phyloP scores from a whole-genome alignment of 495 filamentous ascomycete genomes.

The Neurospora sp. region DNA sequence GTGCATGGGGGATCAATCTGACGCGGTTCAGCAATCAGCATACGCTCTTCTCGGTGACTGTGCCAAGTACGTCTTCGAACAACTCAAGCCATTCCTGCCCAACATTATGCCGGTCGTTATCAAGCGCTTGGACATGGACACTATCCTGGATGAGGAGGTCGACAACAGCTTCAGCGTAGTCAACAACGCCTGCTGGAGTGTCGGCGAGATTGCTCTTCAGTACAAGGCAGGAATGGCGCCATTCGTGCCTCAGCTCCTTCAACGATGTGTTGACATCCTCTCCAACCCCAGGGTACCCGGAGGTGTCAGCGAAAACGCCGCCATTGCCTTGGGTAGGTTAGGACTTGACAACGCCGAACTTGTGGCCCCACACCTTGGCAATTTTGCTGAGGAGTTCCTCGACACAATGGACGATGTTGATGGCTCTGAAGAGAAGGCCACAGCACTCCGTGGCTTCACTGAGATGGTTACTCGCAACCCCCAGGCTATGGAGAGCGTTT shows the following conservation, averaged over 20 bases:
- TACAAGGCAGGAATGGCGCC: constrained; percentile 61
- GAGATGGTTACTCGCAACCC: constrained; percentile 78
- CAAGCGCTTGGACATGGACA: constrained; percentile 74
- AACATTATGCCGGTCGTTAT: constrained; percentile 69
- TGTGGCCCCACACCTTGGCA: constrained; percentile 70
- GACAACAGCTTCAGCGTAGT: constrained; percentile 78
- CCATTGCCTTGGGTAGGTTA: constrained; percentile 82
- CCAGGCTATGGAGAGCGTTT: constrained; percentile 76
- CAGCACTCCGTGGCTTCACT: constrained; percentile 84
- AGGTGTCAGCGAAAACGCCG: constrained; percentile 89
- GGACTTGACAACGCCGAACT: constrained; percentile 70
- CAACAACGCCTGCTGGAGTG: constrained; percentile 98
- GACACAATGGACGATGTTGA: constrained; percentile 73
- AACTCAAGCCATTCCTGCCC: constrained; percentile 64
- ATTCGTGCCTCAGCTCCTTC: constrained; percentile 66
- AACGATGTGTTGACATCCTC: constrained; percentile 66
- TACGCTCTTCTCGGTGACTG: constrained; percentile 95
- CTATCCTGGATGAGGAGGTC: constrained; percentile 61
- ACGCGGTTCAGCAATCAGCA: constrained; percentile 91
- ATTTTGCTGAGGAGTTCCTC: constrained; percentile 73
- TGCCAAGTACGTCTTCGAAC: constrained; percentile 85
- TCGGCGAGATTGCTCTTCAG: constrained; percentile 84
- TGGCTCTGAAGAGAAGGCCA: constrained; percentile 87
- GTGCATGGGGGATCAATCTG: constrained; percentile 87
- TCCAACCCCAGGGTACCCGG: constrained; percentile 75